Percentiles rank a stretch among this genome's conserved stretches.
Conservation (phyloP, 495 filamentous ascomycete genomes). For the Apodospora peruviana region DNA sequence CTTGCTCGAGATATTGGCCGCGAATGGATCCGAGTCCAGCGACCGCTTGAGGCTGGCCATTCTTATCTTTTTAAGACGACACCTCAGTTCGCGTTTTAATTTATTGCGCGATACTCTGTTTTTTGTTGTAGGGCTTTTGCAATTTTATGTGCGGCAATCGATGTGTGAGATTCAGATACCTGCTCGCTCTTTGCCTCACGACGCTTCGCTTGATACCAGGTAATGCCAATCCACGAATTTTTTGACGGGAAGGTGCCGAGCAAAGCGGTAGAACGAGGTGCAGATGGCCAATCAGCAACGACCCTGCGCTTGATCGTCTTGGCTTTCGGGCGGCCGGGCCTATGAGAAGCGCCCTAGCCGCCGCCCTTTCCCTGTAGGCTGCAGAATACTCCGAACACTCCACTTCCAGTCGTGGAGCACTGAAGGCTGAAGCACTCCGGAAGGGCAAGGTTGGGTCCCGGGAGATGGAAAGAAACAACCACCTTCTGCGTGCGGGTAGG, state of each 20-base stretch:
- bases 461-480: too few relatives aligned
- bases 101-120: too few relatives aligned
- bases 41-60: slow-evolving; percentile 90
- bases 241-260: background rate
- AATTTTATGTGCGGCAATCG: too few relatives aligned
- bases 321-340: background rate
- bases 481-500: too few relatives aligned
- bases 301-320: slow-evolving; percentile 7
- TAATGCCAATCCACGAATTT: background rate
- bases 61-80: background rate
- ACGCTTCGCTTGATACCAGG: background rate
- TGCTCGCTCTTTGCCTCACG: background rate
- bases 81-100: too few relatives aligned
- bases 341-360: background rate
- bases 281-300: slow-evolving; percentile 14
- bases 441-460: too few relatives aligned
- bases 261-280: background rate
- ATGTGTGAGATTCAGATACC: too few relatives aligned
- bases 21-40: slow-evolving; percentile 57
- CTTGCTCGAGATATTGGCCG: slow-evolving; percentile 83
- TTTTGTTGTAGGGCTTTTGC: slow-evolving; percentile 5
- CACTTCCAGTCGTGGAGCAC: too few relatives aligned
- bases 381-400: background rate
- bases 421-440: too few relatives aligned
- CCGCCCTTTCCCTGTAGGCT: background rate